Evolutionary conservation across 257 asterid genomes (phyloP), one percentile per base, ranked within the genome.

Genomic region (Oldenlandia corymbosa): DNA sequence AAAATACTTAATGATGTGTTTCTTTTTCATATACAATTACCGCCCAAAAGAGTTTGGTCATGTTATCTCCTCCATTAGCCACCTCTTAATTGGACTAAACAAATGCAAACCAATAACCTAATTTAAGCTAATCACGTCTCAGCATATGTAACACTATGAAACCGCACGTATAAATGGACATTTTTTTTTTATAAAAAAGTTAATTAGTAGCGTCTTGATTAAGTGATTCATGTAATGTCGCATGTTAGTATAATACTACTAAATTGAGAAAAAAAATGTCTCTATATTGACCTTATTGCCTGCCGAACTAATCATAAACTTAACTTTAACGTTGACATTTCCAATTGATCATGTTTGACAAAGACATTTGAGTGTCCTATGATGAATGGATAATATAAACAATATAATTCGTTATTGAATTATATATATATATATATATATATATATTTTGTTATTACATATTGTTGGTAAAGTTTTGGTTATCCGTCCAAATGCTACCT

Each of bases 121-220:
- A 39, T 27, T 36, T 60, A 26, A 51, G 61, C 73, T 68, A 60
- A 68, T 59, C 36, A 60, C 26, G 34, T 50, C 12, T 18, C 42
- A 23, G 23, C 59, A 58, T 27, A 64, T 64, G 60, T 30, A 34
- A 49, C 52, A 13, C 68, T 34, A 0, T 14, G 31, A 5, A 27
- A 52, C 31, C 9, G 32, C 61, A 37, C 10, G 69, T 65, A 5
- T 36, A 24, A 43, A n/a, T n/a, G n/a, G n/a, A n/a, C n/a, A n/a
- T n/a, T n/a, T n/a, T n/a, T n/a, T n/a, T n/a, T n/a, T n/a, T n/a
- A n/a, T n/a, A n/a, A n/a, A n/a, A n/a, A n/a, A n/a, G n/a, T n/a
- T n/a, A n/a, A n/a, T n/a, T n/a, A n/a, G n/a, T n/a, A n/a, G n/a
- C n/a, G n/a, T n/a, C n/a, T n/a, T n/a, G n/a, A n/a, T n/a, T n/a